phyloP scores from a whole-genome alignment of 83 land plant species.

The Picea mariana region DNA sequence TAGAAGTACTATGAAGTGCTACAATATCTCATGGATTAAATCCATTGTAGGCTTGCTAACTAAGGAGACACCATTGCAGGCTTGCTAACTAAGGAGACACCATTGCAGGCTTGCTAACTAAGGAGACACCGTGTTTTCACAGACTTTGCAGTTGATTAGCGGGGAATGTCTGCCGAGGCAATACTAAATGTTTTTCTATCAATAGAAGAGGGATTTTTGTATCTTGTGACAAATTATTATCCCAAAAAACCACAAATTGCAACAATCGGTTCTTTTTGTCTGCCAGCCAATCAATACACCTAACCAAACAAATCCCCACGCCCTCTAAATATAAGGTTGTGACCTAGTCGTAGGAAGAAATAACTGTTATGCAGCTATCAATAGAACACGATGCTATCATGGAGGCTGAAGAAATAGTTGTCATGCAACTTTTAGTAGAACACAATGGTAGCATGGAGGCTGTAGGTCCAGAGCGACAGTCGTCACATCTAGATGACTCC shows the following conservation, averaged over 20 bases:
- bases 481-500: constrained; percentile 57
- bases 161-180: constrained; percentile 50
- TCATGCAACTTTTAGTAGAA: constrained; percentile 37
- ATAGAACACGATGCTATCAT: constrained; percentile 50
- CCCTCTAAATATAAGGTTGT: too few relatives aligned
- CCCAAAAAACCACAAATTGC: too few relatives aligned
- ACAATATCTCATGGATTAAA: constrained; percentile 13
- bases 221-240: constrained; percentile 31
- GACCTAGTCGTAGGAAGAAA: too few relatives aligned
- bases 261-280: too few relatives aligned
- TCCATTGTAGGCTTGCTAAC: not conserved
- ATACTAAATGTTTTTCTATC: constrained; percentile 56
- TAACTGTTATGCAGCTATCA: constrained; percentile 62
- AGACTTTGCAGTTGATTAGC: too few relatives aligned
- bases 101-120: too few relatives aligned
- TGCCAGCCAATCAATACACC: too few relatives aligned
- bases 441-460: constrained; percentile 51
- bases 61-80: too few relatives aligned
- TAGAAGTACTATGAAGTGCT: not conserved
- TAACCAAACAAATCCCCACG: too few relatives aligned
- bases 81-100: too few relatives aligned
- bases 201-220: constrained; percentile 59
- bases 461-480: constrained; percentile 44
- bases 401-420: not conserved
- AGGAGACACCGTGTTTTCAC: too few relatives aligned